Evolutionary conservation across 257 asterid species (phyloP).

Genomic region (Solanum corneliomulleri): DNA sequence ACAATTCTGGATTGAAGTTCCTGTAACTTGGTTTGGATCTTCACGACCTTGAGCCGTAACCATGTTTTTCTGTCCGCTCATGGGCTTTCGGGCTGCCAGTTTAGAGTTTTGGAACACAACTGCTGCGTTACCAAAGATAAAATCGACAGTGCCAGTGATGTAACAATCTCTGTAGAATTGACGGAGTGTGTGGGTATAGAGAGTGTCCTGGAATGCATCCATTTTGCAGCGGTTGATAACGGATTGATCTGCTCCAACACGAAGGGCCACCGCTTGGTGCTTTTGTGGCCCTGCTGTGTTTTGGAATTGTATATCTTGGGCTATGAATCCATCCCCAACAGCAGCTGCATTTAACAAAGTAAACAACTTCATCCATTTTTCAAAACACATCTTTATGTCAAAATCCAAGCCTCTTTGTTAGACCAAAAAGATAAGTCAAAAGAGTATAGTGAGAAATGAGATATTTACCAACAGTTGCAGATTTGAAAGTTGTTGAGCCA

Average conservation of each 20-base stretch:
- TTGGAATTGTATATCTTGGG: slow-evolving; percentile 35
- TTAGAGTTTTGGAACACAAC: slow-evolving; percentile 32
- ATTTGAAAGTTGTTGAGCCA: slow-evolving; percentile 16
- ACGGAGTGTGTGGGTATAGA: slow-evolving; percentile 36
- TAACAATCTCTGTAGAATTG: slow-evolving; percentile 47
- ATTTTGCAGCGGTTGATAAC: slow-evolving; percentile 33
- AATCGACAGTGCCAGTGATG: slow-evolving; percentile 46
- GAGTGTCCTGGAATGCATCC: slow-evolving; percentile 40
- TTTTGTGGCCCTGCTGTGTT: slow-evolving; percentile 48
- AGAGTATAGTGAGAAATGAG: background rate
- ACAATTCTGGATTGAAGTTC: slow-evolving; percentile 31
- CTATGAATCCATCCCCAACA: slow-evolving; percentile 43
- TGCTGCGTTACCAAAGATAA: slow-evolving; percentile 44
- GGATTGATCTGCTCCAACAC: slow-evolving; percentile 34
- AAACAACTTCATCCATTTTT: background rate
- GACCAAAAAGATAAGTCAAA: background rate
- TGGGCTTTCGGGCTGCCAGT: slow-evolving; percentile 25
- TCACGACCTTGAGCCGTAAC: slow-evolving; percentile 48
- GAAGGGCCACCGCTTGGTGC: slow-evolving; percentile 51
- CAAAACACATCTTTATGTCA: background rate
- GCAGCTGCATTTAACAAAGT: slow-evolving; percentile 19
- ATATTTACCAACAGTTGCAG: slow-evolving; percentile 30
- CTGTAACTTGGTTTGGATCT: slow-evolving; percentile 24
- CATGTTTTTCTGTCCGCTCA: slow-evolving; percentile 22
- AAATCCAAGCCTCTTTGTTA: background rate